phyloP scores from a whole-genome alignment of 2,329 filamentous ascomycete species.

The Gnomoniopsis sp. region DNA sequence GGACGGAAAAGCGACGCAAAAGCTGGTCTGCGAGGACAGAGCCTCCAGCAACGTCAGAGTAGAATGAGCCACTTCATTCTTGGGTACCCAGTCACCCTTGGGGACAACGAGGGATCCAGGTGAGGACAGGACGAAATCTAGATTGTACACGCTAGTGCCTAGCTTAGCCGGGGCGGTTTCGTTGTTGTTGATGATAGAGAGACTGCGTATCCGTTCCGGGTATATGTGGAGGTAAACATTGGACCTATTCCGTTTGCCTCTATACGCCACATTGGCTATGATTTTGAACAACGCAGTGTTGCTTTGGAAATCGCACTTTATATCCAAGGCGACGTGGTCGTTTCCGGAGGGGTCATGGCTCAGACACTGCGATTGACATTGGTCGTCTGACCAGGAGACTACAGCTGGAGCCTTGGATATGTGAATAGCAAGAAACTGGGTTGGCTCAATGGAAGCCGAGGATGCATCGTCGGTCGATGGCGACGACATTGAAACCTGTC shows the following conservation, averaged over 20 bases:
- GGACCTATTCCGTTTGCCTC: slow-evolving; percentile 14
- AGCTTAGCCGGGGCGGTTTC: slow-evolving; percentile 2
- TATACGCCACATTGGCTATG: slow-evolving; percentile 14
- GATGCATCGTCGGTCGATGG: slow-evolving; percentile 2
- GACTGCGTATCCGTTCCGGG: slow-evolving; percentile 10
- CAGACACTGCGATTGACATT: not conserved
- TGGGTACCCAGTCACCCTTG: slow-evolving; percentile 1
- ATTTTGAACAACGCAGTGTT: slow-evolving; percentile 14
- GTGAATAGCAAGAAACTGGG: not conserved
- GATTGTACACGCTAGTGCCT: not conserved
- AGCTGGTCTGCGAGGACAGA: not conserved
- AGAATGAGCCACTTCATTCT: slow-evolving; percentile 4
- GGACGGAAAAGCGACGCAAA: slow-evolving; percentile 7
- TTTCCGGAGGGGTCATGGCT: slow-evolving; percentile 1
- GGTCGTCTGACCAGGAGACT: slow-evolving; percentile 10
- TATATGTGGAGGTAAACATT: slow-evolving; percentile 12
- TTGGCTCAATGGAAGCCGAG: slow-evolving; percentile 6
- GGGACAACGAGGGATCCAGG: slow-evolving; percentile 10
- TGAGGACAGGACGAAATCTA: not conserved
- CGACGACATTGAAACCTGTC: slow-evolving; percentile 9
- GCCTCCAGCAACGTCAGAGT: slow-evolving; percentile 1
- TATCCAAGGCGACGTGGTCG: slow-evolving; percentile 12
- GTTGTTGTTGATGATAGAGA: slow-evolving; percentile 3
- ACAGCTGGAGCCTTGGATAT: slow-evolving; percentile 2
- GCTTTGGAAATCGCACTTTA: not conserved